Conservation (phyloP, 2,329 filamentous ascomycete genomes). For the Tolypocladium sp. region DNA sequence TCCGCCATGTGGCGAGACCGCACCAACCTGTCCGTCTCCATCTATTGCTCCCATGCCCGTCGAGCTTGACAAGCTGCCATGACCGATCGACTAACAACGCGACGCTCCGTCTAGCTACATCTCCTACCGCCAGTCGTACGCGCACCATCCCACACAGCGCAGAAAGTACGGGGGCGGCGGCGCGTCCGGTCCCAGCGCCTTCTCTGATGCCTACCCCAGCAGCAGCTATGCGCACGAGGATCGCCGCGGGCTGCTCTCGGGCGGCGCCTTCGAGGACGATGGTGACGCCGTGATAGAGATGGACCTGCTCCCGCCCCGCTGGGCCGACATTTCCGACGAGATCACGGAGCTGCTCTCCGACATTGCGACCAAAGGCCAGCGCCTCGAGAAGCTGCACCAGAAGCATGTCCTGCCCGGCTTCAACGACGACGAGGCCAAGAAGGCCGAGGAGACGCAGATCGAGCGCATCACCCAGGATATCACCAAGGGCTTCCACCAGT, state of each 20-base stretch:
- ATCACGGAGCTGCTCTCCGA: constrained; percentile 74
- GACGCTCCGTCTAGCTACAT: constrained; percentile 60
- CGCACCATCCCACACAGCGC: constrained; percentile 86
- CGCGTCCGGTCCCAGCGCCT: constrained; percentile 42
- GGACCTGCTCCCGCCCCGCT: constrained; percentile 89
- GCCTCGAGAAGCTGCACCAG: constrained; percentile 86
- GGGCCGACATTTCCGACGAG: constrained; percentile 92
- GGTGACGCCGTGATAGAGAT: constrained; percentile 96
- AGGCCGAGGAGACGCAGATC: constrained; percentile 79
- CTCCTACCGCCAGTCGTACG: constrained; percentile 97
- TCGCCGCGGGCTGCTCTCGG: constrained; percentile 73
- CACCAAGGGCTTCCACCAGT: constrained; percentile 80
- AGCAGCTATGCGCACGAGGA: constrained; percentile 37
- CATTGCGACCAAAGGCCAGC: constrained; percentile 74
- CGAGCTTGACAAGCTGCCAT: background rate
- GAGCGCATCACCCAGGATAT: constrained; percentile 85
- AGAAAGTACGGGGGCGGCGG: constrained; percentile 50
- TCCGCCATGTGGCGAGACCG: constrained; percentile 96
- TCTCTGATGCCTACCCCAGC: constrained; percentile 49
- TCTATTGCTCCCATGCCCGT: background rate
- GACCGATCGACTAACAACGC: background rate
- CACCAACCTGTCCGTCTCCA: constrained; percentile 75
- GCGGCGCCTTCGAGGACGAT: constrained; percentile 70
- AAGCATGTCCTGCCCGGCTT: constrained; percentile 96
- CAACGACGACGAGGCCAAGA: constrained; percentile 87